Conservation (phyloP, 1,139 yeast genomes). For the Magnusiomyces starmeri region DNA sequence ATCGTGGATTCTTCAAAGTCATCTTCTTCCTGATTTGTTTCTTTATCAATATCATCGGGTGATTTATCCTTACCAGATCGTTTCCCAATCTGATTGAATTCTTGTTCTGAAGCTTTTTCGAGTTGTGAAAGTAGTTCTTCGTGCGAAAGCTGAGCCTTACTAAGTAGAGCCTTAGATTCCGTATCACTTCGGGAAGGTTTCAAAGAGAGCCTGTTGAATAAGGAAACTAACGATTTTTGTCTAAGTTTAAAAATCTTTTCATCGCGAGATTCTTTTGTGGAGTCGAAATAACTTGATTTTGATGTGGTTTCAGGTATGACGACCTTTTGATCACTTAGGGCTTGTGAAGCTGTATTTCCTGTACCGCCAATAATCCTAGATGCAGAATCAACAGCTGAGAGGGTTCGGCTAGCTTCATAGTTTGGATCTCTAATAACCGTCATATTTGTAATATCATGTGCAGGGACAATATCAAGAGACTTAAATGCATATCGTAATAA, state of each 20-base stretch:
- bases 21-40: not conserved
- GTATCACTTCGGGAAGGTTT: not conserved
- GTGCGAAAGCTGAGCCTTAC: not conserved
- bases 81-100: not conserved
- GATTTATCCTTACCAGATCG: not conserved
- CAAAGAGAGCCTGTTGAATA: not conserved
- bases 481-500: conserved; percentile 49
- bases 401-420: not conserved
- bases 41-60: not conserved
- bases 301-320: not conserved
- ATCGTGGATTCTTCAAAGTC: conserved; percentile 30
- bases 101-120: conserved; percentile 2
- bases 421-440: not conserved
- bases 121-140: conserved; percentile 3
- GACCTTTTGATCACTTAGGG: not conserved
- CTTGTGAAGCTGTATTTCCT: not conserved
- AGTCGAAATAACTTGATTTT: not conserved
- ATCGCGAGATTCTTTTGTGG: not conserved
- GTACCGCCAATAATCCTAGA: not conserved
- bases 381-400: not conserved
- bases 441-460: conserved; percentile 1
- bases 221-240: conserved; percentile 1
- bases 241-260: not conserved
- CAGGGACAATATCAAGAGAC: conserved; percentile 18
- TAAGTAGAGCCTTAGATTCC: not conserved